Evolutionary conservation across 2,329 filamentous ascomycete species (phyloP).

Genomic region (Exophiala viscosa): DNA sequence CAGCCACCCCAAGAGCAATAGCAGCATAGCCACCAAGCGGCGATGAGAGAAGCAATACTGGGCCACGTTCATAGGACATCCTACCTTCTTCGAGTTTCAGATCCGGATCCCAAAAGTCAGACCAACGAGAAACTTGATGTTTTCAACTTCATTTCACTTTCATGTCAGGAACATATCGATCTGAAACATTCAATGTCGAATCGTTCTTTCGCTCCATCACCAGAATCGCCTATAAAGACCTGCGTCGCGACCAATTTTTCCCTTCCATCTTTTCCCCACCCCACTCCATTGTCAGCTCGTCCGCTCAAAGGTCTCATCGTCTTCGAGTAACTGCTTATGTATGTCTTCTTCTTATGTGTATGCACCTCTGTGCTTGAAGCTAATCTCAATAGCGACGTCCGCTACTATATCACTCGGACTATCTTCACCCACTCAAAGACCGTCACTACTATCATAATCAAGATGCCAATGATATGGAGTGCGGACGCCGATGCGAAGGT

Average conservation of each 20-base stretch:
- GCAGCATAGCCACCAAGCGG: too few relatives aligned
- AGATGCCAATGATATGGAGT: conserved; percentile 22
- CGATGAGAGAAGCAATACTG: too few relatives aligned
- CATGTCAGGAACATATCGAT: background rate
- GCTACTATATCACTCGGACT: background rate
- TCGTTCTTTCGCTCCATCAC: background rate
- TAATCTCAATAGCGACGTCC: background rate
- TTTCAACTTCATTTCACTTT: background rate
- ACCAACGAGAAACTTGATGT: background rate
- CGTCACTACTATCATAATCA: conserved; percentile 1
- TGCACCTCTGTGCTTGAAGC: background rate
- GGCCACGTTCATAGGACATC: too few relatives aligned
- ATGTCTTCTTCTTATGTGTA: background rate
- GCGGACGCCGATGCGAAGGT: conserved; percentile 19
- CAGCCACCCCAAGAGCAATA: too few relatives aligned
- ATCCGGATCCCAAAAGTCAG: too few relatives aligned
- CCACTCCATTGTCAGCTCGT: background rate
- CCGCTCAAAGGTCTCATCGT: background rate
- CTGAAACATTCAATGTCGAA: background rate
- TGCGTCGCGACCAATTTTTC: conserved; percentile 5
- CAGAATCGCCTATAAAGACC: conserved; percentile 6
- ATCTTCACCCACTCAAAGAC: background rate
- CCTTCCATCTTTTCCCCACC: background rate
- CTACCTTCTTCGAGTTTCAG: too few relatives aligned
- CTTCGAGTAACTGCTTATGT: too few relatives aligned